Percentiles rank a stretch among this genome's conserved stretches.
Evolutionary conservation across 306 rosid species (phyloP).

Genomic region (Morella rubra): DNA sequence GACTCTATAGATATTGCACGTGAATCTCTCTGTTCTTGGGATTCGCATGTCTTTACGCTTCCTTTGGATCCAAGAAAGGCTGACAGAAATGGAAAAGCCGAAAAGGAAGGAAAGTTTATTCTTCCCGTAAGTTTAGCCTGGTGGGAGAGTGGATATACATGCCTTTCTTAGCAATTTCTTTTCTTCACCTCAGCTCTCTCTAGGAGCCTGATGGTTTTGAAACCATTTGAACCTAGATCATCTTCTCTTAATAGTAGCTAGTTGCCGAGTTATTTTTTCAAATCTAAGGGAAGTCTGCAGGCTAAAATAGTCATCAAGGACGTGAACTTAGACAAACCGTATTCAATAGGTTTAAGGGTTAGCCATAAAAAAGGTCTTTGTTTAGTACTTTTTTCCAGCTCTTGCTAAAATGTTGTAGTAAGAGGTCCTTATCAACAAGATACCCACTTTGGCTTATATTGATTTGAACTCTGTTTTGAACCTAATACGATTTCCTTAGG

Average conservation of each 20-base stretch:
- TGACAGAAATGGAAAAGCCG: conserved; percentile 28
- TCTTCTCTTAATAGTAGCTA: conserved; percentile 15
- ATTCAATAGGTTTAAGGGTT: too few species aligned
- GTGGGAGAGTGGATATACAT: conserved; percentile 42
- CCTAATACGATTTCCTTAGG: not conserved
- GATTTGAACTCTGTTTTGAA: not conserved
- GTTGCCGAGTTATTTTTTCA: conserved; percentile 22
- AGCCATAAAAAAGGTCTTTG: too few species aligned
- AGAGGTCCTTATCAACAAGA: not conserved
- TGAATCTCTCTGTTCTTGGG: conserved; percentile 7
- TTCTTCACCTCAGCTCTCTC: conserved; percentile 37
- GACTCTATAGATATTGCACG: not conserved
- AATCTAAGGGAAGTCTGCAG: not conserved
- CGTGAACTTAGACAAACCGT: too few species aligned
- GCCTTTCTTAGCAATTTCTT: conserved; percentile 43
- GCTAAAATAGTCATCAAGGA: too few species aligned
- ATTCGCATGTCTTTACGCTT: conserved; percentile 47
- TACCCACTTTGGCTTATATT: not conserved
- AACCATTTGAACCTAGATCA: conserved; percentile 23
- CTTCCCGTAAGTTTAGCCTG: conserved; percentile 42
- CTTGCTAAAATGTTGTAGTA: too few species aligned
- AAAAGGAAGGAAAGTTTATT: conserved; percentile 48
- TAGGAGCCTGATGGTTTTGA: conserved; percentile 33
- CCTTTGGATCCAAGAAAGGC: conserved; percentile 56
- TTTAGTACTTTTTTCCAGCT: too few species aligned